phyloP scores from a whole-genome alignment of 441 rosid genomes.

The Erodium texanum region DNA sequence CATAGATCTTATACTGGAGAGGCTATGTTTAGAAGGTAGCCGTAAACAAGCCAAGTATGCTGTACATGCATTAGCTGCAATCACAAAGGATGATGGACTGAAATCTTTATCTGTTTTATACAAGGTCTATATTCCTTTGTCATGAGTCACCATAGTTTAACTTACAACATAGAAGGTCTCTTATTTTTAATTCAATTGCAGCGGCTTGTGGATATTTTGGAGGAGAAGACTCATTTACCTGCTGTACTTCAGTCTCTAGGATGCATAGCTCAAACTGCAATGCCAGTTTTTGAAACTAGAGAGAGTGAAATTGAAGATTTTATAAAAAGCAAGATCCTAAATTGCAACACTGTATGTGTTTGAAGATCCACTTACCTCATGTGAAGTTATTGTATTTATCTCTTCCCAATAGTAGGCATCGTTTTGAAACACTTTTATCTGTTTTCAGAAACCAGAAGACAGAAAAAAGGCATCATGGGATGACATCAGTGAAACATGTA shows the following conservation, averaged over 20 bases:
- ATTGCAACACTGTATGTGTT: slow-evolving; percentile 47
- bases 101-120: slow-evolving; percentile 93
- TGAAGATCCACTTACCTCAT: slow-evolving; percentile 22
- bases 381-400: slow-evolving; percentile 12
- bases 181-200: slow-evolving; percentile 32
- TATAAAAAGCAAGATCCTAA: slow-evolving; percentile 66
- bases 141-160: background rate
- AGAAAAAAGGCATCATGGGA: slow-evolving; percentile 54
- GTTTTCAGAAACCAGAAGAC: slow-evolving; percentile 60
- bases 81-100: slow-evolving; percentile 96
- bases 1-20: slow-evolving; percentile 83
- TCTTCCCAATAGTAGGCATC: slow-evolving; percentile 15
- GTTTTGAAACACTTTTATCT: slow-evolving; percentile 17
- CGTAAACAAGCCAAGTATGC: slow-evolving; percentile 97
- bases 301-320: slow-evolving; percentile 79
- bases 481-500: slow-evolving; percentile 72
- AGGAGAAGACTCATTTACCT: slow-evolving; percentile 78
- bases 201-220: slow-evolving; percentile 96
- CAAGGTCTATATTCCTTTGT: slow-evolving; percentile 43
- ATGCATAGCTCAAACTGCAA: slow-evolving; percentile 95
- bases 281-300: slow-evolving; percentile 97
- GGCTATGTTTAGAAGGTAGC: slow-evolving; percentile 91
- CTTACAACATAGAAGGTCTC: slow-evolving; percentile 10
- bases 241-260: slow-evolving; percentile 95
- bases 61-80: slow-evolving; percentile 95